A percentile compares a stretch with the other conserved stretches of the same genome.
phyloP scores from a whole-genome alignment of 2,329 filamentous ascomycete genomes.

The Fusarium compactum region DNA sequence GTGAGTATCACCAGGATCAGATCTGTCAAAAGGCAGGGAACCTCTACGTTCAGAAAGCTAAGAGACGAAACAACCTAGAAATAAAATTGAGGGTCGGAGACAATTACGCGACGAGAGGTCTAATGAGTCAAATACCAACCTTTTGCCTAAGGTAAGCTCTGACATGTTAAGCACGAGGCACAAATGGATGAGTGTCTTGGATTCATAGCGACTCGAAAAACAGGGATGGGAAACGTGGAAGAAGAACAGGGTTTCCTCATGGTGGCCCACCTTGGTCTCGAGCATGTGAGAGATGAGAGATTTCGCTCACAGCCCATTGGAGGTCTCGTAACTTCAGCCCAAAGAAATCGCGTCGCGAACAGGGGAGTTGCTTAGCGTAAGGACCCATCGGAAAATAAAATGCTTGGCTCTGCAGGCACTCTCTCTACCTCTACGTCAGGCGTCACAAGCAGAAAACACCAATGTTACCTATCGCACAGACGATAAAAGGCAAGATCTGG shows the following conservation, averaged over 20 bases:
- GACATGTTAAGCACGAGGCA: not conserved
- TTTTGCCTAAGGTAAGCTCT: not conserved
- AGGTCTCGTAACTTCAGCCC: not conserved
- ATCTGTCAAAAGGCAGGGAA: no score
- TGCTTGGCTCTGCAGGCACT: slow-evolving; percentile 8
- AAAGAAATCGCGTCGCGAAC: not conserved
- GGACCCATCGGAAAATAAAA: slow-evolving; percentile 5
- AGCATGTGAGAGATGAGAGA: not conserved
- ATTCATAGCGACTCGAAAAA: not conserved
- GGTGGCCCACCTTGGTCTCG: not conserved
- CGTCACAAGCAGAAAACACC: not conserved
- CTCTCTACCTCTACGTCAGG: not conserved
- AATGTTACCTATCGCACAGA: not conserved
- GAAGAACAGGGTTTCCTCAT: not conserved
- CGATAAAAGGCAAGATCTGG: not conserved
- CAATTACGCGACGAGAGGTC: not conserved
- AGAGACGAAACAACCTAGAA: not conserved
- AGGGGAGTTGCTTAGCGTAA: not conserved
- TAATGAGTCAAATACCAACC: not conserved
- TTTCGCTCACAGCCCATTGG: not conserved
- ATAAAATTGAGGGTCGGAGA: not conserved
- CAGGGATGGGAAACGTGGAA: not conserved
- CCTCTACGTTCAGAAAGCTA: no score
- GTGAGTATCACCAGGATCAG: no score
- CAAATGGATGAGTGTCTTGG: not conserved